Conservation (phyloP, 257 asterid species). For the Eustoma russellianum region DNA sequence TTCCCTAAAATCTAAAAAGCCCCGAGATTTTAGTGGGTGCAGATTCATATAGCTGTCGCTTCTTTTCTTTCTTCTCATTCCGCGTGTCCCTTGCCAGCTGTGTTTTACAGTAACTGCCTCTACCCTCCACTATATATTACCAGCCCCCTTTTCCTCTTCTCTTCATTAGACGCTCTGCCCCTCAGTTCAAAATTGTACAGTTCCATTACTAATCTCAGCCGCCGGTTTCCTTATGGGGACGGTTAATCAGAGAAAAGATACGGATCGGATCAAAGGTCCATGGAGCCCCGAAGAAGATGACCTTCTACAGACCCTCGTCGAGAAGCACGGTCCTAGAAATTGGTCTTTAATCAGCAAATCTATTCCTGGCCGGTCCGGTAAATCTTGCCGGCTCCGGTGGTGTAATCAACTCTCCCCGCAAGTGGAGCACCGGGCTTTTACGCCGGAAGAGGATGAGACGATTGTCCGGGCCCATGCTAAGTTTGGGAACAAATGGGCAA, state of each 20-base stretch:
- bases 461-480: slow-evolving; percentile 63
- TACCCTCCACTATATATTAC: slow-evolving; percentile 26
- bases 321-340: slow-evolving; percentile 68
- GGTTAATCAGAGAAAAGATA: slow-evolving; percentile 26
- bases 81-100: slow-evolving; percentile 82
- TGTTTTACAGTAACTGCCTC: slow-evolving; percentile 46
- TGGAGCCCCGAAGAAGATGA: slow-evolving; percentile 89
- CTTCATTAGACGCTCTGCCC: slow-evolving; percentile 52
- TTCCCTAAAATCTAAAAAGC: slow-evolving; percentile 16
- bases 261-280: slow-evolving; percentile 75
- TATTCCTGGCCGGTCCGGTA: slow-evolving; percentile 68
- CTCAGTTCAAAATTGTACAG: slow-evolving; percentile 20
- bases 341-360: slow-evolving; percentile 78
- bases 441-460: slow-evolving; percentile 57
- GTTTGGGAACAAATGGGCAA: slow-evolving; percentile 76
- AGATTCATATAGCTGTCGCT: slow-evolving; percentile 32
- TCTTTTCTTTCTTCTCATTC: slow-evolving; percentile 5
- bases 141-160: slow-evolving; percentile 1
- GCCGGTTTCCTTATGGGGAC: slow-evolving; percentile 27
- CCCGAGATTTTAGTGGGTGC: slow-evolving; percentile 22
- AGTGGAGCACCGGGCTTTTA: slow-evolving; percentile 62
- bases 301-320: slow-evolving; percentile 43
- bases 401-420: slow-evolving; percentile 87
- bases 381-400: slow-evolving; percentile 78
- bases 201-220: background rate